Evolutionary conservation across 768 basidiomycete species (phyloP), one percentile per base, ranked within the genome.

Genomic region (Naganishia friedmannii): DNA sequence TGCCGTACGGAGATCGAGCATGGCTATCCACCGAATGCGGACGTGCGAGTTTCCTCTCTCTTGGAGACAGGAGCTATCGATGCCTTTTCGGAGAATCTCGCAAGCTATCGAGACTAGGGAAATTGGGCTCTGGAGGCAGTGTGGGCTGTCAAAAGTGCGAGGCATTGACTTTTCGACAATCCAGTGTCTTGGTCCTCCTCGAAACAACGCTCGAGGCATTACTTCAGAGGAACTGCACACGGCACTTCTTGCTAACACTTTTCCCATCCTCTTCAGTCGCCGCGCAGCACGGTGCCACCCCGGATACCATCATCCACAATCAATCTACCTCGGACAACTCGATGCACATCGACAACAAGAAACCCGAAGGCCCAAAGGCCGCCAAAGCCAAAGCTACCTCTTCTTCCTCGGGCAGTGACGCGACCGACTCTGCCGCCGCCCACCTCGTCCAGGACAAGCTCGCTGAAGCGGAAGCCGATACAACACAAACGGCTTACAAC

Each of bases 401-500:
- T 57, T 58, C 68, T n/a, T 9, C 37, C 4, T 13, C 56, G 9
- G 48, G 42, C 42, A 42, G 42, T 42, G 42, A 42, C 7, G 42
- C 42, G 42, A 42, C 42, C 28, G 60, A 45, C 68, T 58, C 45
- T 7, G 28, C 55, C 42, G 37, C 46, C 3, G 60, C 60, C 2
- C 60, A 63, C 42, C 63, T 75, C 12, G 68, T 74, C 48, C 57
- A 76, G 39, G 76, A 77, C 26, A 68, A 72, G 15, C 70, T 67
- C 28, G 72, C 74, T 29, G 74, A 75, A 28, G 58, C 66, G 15
- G 69, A 66, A 17, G 63, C 21, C 26, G 48, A 69, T 51, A n/a
- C 26, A 19, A 57, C 48, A 17, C 72, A 80, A 51, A 86, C 86
- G 46, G 95, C 96, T 5, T 98, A 87, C 85, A 90, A 99, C 82